Percentiles rank a stretch among this genome's conserved stretches.
Evolutionary conservation across 2,329 filamentous ascomycete genomes (phyloP).

Genomic region (Diaporthe caulivora): DNA sequence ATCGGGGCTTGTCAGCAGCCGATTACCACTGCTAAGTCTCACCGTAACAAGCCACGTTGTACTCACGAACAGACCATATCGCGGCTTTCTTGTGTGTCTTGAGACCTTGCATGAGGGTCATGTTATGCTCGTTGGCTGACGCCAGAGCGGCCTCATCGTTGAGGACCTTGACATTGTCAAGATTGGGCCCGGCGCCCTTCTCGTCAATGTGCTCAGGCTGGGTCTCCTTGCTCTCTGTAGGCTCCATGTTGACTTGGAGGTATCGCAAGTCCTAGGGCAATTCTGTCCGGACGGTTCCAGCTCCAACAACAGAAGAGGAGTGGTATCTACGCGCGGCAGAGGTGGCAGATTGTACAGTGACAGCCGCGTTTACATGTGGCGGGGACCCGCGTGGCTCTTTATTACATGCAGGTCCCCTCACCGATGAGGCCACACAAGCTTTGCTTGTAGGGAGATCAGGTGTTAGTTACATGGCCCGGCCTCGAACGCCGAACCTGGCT

Average conservation of each 20-base stretch:
- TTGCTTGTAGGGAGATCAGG: not conserved
- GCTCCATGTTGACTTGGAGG: conserved; percentile 31
- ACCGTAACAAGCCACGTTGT: too few relatives aligned
- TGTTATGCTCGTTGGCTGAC: conserved; percentile 53
- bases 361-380: conserved; percentile 15
- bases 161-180: conserved; percentile 51
- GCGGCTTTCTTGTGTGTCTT: conserved; percentile 56
- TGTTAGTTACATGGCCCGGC: not conserved
- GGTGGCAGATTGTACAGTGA: conserved; percentile 31
- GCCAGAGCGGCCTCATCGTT: conserved; percentile 52
- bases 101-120: conserved; percentile 50
- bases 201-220: conserved; percentile 38
- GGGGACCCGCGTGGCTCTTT: conserved; percentile 31
- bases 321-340: not conserved
- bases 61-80: conserved; percentile 55
- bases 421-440: not conserved
- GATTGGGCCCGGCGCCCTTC: conserved; percentile 47
- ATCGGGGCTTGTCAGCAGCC: not conserved
- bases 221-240: conserved; percentile 37
- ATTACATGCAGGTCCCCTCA: conserved; percentile 20
- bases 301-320: not conserved
- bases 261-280: not conserved
- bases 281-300: not conserved
- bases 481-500: conserved; percentile 23
- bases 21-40: not conserved